phyloP scores from a whole-genome alignment of 176 grass and related monocot genomes.

The Puya raimondii region DNA sequence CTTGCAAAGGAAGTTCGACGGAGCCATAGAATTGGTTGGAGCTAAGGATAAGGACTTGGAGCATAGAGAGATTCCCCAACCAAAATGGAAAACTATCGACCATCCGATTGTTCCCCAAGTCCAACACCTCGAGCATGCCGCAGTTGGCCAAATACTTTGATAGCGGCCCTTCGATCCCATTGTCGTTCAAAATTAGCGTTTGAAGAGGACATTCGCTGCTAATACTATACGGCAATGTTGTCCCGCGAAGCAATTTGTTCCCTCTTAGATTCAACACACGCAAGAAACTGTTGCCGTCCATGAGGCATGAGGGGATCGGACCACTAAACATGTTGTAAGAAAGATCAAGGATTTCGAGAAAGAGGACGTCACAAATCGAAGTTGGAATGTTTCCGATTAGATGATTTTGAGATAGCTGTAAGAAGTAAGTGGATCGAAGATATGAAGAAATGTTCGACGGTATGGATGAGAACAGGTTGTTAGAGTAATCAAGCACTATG shows the following conservation, averaged over 20 bases:
- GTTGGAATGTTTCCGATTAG: not conserved
- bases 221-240: no score
- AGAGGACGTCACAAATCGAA: no score
- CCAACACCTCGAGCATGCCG: no score
- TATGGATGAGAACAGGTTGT: not conserved
- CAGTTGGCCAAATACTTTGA: slow-evolving; percentile 8
- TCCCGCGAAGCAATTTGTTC: no score
- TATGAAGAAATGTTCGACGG: slow-evolving; percentile 15
- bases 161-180: not conserved
- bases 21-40: slow-evolving; percentile 28
- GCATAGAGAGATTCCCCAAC: not conserved
- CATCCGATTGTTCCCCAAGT: no score
- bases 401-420: slow-evolving; percentile 12
- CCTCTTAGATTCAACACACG: no score
- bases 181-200: no score
- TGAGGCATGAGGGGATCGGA: no score
- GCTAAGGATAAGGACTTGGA: slow-evolving; percentile 4
- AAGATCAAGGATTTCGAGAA: no score
- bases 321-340: slow-evolving; percentile 10
- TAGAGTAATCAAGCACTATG: not conserved
- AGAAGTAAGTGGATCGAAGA: not conserved
- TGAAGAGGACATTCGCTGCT: no score
- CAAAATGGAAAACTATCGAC: no score
- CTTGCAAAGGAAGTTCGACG: not conserved
- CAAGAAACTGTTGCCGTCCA: no score